Conservation (phyloP, 352 stramenopile genomes). For the Pythium chondricola region DNA sequence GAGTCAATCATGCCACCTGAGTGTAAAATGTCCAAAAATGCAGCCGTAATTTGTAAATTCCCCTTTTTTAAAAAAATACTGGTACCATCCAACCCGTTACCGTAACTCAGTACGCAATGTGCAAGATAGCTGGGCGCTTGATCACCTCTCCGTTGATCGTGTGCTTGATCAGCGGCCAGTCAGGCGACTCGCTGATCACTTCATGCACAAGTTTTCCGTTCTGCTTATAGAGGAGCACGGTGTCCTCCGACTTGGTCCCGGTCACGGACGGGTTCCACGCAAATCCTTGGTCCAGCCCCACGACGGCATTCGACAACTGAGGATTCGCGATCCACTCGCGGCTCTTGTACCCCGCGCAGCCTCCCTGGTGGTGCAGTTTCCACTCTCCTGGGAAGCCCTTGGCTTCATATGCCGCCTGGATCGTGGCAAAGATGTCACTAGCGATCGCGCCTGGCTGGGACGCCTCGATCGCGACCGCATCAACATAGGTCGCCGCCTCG, state of each 20-base stretch:
- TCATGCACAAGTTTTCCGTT: conserved; percentile 31
- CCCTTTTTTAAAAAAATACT: no score
- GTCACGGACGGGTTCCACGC: conserved; percentile 71
- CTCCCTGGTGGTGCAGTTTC: conserved; percentile 63
- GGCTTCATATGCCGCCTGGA: conserved; percentile 48
- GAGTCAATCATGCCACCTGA: no score
- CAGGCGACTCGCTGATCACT: conserved; percentile 43
- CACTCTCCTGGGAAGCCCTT: conserved; percentile 56
- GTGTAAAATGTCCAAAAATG: no score
- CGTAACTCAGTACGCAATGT: conserved; percentile 52
- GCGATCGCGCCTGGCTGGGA: conserved; percentile 28
- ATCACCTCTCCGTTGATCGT: conserved; percentile 39
- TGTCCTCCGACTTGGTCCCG: conserved; percentile 72
- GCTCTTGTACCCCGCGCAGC: conserved; percentile 57
- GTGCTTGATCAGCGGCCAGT: conserved; percentile 51
- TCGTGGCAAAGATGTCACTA: conserved; percentile 41
- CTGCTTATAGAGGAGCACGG: conserved; percentile 33
- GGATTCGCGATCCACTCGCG: conserved; percentile 70
- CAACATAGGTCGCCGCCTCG: conserved; percentile 64
- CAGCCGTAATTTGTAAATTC: not conserved
- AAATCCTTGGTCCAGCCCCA: conserved; percentile 45
- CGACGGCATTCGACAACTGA: conserved; percentile 21
- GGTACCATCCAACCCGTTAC: no score
- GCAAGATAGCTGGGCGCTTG: conserved; percentile 47
- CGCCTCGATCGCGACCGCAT: conserved; percentile 42